phyloP scores from a whole-genome alignment of 805 yeast species.

The Sugiyamaella boreocaroliniensis region DNA sequence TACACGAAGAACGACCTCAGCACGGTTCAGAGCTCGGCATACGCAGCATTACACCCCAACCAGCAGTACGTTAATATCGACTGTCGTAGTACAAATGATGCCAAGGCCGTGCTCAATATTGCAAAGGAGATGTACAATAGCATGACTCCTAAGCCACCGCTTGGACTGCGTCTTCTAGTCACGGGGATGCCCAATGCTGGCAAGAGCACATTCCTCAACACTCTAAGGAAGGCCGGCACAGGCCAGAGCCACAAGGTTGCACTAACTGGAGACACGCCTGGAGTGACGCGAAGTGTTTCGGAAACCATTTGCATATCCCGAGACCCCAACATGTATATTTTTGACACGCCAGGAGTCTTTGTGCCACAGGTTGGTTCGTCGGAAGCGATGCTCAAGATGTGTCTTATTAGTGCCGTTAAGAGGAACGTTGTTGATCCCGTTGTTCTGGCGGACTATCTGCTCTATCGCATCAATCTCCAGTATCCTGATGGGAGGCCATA shows the following conservation, averaged over 20 bases:
- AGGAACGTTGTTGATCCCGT: slow-evolving; percentile 70
- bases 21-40: slow-evolving; percentile 31
- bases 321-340: slow-evolving; percentile 59
- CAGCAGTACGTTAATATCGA: slow-evolving; percentile 48
- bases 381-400: slow-evolving; percentile 66
- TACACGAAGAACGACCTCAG: slow-evolving; percentile 74
- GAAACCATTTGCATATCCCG: slow-evolving; percentile 60
- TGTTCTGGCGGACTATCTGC: slow-evolving; percentile 76
- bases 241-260: slow-evolving; percentile 55
- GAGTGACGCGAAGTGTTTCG: slow-evolving; percentile 76
- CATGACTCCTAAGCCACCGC: slow-evolving; percentile 67
- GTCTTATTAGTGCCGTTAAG: slow-evolving; percentile 70
- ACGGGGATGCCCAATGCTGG: slow-evolving; percentile 99
- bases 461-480: slow-evolving; percentile 56
- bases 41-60: slow-evolving; percentile 45
- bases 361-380: slow-evolving; percentile 62
- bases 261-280: slow-evolving; percentile 79
- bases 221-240: slow-evolving; percentile 48
- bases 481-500: slow-evolving; percentile 34
- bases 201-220: slow-evolving; percentile 78
- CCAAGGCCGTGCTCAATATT: slow-evolving; percentile 42
- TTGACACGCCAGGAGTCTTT: slow-evolving; percentile 92
- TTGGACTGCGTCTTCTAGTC: slow-evolving; percentile 70
- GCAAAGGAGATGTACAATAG: slow-evolving; percentile 38
- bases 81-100: slow-evolving; percentile 46